phyloP scores from a whole-genome alignment of 2,329 filamentous ascomycete genomes.

The Fusarium nurragi region DNA sequence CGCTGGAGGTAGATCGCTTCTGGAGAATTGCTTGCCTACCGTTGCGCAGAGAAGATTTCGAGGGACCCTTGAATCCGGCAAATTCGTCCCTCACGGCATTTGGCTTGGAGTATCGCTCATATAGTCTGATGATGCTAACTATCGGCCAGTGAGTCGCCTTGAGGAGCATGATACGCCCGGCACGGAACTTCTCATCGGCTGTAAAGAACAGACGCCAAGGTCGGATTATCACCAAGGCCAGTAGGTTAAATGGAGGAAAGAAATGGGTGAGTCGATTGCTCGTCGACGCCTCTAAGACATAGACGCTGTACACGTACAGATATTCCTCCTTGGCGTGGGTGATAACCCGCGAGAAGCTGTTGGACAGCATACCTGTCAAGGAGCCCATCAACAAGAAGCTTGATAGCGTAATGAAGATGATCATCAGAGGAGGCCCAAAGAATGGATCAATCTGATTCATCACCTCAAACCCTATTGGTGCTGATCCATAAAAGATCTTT shows the following conservation, averaged over 20 bases:
- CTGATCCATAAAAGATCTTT: constrained; percentile 83
- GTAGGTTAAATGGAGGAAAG: constrained; percentile 77
- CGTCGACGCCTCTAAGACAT: constrained; percentile 73
- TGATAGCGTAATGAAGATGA: constrained; percentile 80
- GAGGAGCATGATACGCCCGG: constrained; percentile 68
- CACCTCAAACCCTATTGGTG: constrained; percentile 76
- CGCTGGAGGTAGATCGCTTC: constrained; percentile 33
- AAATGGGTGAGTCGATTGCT: constrained; percentile 76
- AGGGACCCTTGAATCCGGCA: constrained; percentile 60
- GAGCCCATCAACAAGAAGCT: constrained; percentile 83
- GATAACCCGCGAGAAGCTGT: constrained; percentile 74
- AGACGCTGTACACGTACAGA: constrained; percentile 76
- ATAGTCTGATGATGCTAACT: constrained; percentile 74
- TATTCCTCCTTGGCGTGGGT: constrained; percentile 77
- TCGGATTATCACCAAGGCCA: constrained; percentile 76
- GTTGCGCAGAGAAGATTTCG: constrained; percentile 41
- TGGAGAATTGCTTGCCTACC: constrained; percentile 24
- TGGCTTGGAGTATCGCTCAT: constrained; percentile 63
- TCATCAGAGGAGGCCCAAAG: constrained; percentile 69
- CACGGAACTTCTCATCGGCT: constrained; percentile 70
- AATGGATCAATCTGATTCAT: constrained; percentile 68
- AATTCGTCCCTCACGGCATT: constrained; percentile 53
- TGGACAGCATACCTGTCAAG: constrained; percentile 80
- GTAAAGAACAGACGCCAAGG: constrained; percentile 76
- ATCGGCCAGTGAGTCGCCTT: constrained; percentile 73